Evolutionary conservation across 495 filamentous ascomycete genomes (phyloP), one percentile per base, ranked within the genome.

Genomic region (Usnea hakonensis): DNA sequence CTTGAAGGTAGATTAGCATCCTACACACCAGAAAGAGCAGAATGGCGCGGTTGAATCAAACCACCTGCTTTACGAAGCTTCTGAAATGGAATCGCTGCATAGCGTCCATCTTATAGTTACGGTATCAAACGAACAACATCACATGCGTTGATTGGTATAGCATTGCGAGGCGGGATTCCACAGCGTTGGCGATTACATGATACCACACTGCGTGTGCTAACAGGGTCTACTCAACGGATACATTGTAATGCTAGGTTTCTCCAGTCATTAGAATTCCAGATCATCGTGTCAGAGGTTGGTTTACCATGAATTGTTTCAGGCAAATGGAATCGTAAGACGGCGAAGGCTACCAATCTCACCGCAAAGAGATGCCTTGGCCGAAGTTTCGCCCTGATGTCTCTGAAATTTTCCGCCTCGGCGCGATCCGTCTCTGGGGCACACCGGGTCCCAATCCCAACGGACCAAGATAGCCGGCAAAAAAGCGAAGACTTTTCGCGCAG

Each of bases 381-480:
- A 14, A 65, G 13, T n/a, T 11, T 46, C 1, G 55, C 55, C 17
- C 64, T 50, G 0, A 62, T 0, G 19, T 65, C 54, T 8, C 44
- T 41, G 46, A 23, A 13, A 30, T 38, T 4, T 10, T 30, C 6
- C n/a, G 64, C 5, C 17, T 56, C 10, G 64, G 64, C 5, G 44
- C 13, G 11, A 44, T 44, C 65, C 65, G 61, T 16, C 44, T 33
- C 16, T 48, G 21, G 19, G 41, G 35, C 23, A 13, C 11, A 36
- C 33, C n/a, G 52, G 52, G 30, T 79, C 72, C 60, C 84, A 72
- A 37, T 85, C 77, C 74, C 83, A 85, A 64, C 77, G 70, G 11
- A 75, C 69, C 10, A 85, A 64, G 26, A 86, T 71, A 5, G 78
- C 69, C 30, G 78, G 79, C 3, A 77, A 67, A 8, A 79, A 73